Conservation (phyloP, 2,329 filamentous ascomycete species). For the Penicillium aurantiogriseum region DNA sequence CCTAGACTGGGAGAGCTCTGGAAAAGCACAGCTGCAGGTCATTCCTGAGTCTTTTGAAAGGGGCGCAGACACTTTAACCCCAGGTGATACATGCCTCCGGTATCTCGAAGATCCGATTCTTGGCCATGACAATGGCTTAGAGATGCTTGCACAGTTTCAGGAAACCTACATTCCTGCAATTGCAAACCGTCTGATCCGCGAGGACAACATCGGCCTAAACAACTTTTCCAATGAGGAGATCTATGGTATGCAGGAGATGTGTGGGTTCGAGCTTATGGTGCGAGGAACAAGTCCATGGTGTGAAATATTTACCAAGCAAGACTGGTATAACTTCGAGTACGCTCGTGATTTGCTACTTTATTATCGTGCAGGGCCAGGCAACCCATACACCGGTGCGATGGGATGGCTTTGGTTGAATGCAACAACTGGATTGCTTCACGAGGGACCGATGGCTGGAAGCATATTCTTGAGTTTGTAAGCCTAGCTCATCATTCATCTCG, state of each 20-base stretch:
- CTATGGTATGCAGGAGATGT: constrained; percentile 62
- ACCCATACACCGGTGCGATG: constrained; percentile 53
- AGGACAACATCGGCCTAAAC: constrained; percentile 32
- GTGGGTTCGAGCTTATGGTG: constrained; percentile 57
- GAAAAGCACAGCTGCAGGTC: constrained; percentile 47
- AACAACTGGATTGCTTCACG: constrained; percentile 49
- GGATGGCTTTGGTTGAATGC: constrained; percentile 61
- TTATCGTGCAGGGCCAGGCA: constrained; percentile 59
- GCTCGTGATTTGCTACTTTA: constrained; percentile 59
- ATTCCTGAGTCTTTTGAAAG: constrained; percentile 53
- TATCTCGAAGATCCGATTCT: constrained; percentile 39
- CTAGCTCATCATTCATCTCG: not conserved
- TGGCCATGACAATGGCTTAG: constrained; percentile 53
- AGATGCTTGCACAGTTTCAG: constrained; percentile 49
- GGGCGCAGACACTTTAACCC: constrained; percentile 57
- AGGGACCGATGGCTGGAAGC: constrained; percentile 46
- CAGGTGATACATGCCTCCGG: constrained; percentile 48
- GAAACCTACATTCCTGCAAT: constrained; percentile 50
- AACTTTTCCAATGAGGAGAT: constrained; percentile 51
- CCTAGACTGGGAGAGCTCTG: constrained; percentile 43
- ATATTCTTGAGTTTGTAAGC: constrained; percentile 59
- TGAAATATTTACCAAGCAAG: constrained; percentile 53
- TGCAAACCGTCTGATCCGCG: constrained; percentile 40
- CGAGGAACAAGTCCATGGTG: constrained; percentile 58
- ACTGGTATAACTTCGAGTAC: constrained; percentile 58